A percentile compares a stretch with the other conserved stretches of the same genome.
phyloP scores from a whole-genome alignment of 2,329 filamentous ascomycete genomes.

The Botryotinia narcissicola region DNA sequence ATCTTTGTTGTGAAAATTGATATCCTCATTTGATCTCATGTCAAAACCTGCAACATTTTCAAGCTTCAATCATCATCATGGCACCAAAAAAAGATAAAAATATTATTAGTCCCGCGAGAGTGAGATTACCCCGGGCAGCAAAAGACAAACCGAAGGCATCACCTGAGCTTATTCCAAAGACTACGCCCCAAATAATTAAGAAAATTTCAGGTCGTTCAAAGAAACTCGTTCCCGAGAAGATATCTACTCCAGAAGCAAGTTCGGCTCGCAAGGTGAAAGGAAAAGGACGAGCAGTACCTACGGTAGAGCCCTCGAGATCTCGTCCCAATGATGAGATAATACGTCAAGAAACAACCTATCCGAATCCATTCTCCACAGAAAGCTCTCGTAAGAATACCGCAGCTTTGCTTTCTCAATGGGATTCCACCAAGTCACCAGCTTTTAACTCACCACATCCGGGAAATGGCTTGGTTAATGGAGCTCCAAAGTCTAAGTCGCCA shows the following conservation, averaged over 20 bases:
- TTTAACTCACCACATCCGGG: neutral
- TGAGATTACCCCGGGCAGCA: slow-evolving; percentile 11
- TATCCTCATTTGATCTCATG: neutral
- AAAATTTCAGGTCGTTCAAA: neutral
- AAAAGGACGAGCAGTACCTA: neutral
- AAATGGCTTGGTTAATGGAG: neutral
- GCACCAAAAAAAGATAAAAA: neutral
- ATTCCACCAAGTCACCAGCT: neutral
- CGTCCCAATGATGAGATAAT: neutral
- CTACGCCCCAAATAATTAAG: slow-evolving; percentile 3
- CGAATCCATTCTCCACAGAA: slow-evolving; percentile 13
- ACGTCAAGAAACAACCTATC: slow-evolving; percentile 19
- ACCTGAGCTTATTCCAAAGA: neutral
- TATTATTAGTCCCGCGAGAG: neutral
- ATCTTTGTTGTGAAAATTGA: slow-evolving; percentile 14
- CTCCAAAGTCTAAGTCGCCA: neutral
- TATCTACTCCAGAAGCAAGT: neutral
- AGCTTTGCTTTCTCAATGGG: slow-evolving; percentile 9
- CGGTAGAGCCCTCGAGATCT: neutral
- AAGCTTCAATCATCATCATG: neutral
- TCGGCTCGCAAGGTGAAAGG: neutral
- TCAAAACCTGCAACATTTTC: neutral
- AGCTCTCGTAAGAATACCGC: slow-evolving; percentile 12
- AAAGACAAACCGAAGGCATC: neutral
- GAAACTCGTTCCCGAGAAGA: neutral